Base-by-base conservation (phyloP, 2,329 filamentous ascomycete species). In the Exophiala lecanii-corni region DNA sequence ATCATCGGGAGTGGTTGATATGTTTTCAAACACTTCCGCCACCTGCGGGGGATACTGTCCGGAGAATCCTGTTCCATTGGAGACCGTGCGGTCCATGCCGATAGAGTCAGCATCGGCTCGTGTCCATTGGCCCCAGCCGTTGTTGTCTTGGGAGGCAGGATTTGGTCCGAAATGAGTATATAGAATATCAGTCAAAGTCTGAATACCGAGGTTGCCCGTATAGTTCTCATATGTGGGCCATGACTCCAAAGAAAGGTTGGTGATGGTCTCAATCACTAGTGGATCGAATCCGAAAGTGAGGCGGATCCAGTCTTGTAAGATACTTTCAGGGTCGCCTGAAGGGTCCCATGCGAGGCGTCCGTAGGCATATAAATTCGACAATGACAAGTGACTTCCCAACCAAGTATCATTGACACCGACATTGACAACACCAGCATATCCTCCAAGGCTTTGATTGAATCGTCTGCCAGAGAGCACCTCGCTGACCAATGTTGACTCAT, bases 151-250 rank as follows among this genome's bases (percentile, higher is more conserved):
- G 0, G 76, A 79, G 6, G 73, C 76, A 1, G 82, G 81, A 44
- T 80, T 83, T 0, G 83, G 81, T 0, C 83, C 82, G 56, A 76
- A 83, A 62, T 86, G 81, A 1, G 74, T 76, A 47, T 78, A 76
- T 0, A 83, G 64, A 41, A 85, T 84, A 55, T 86, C 80, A 0
- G 78, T 79, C 34, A 86, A 60, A 0, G 82, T 86, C 55, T 86
- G 82, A 4, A 83, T 73, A 7, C 82, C 82, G 0, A 86, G 67
- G 51, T 86, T 86, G 3, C 82, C 82, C 1, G 70, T 78, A 63
- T 86, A 85, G 56, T 79, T 79, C 62, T 85, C 82, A 44, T 86
- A 86, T 0, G 81, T 75, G 0, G 77, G 78, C 82, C 82, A 86
- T 0, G 81, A 85, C 7, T 71, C 69, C 75, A 86, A 78, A 0